Base-by-base conservation (phyloP, 208 protist species). In the Leishmania mexicana region DNA sequence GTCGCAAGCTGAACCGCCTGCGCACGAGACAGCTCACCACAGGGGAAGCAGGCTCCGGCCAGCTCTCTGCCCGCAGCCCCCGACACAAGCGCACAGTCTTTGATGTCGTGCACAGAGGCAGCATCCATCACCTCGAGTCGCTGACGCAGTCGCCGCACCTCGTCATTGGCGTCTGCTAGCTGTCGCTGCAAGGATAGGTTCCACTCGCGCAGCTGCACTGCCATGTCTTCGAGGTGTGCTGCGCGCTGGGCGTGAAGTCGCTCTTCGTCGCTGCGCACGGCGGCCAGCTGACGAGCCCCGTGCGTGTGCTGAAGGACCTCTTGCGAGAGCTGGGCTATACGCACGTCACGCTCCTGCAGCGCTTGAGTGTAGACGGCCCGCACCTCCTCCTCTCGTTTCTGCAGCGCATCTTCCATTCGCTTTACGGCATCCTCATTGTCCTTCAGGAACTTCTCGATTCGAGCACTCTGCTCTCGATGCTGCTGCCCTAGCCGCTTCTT, bases 271-370 rank as follows among this genome's bases (percentile, higher is more conserved):
- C 53, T 76, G 6, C 77, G 82, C 6, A 74, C 15, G 7, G 35
- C 7, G n/a, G 64, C 42, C 19, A 76, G 42, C 60, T 81, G 78
- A 2, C 82, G 82, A 3, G 82, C 21, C 11, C 74, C 72, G 42
- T 90, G 81, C 0, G 86, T 78, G 51, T 84, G n/a, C 35, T 85
- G n/a, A n/a, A 84, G 28, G 3, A 93, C 67, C 58, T 87, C 79
- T 45, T 93, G 88, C 0, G 87, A 88, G 4, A 93, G 83, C 75
- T 92, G 89, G 0, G 87, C 88, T 64, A 95, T 81, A 35, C 91
- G 91, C 49, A 94, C 78, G 64, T 94, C 91, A 17, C 91, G 83
- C n/a, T 89, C 78, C 49, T 94, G 89, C 51, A 93, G 68, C 1
- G 87, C 83, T 38, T 77, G 60, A 10, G 84, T 81, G 77, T 93